Evolutionary conservation across 2,329 filamentous ascomycete genomes (phyloP).

Genomic region (Trichoderma gracile): DNA sequence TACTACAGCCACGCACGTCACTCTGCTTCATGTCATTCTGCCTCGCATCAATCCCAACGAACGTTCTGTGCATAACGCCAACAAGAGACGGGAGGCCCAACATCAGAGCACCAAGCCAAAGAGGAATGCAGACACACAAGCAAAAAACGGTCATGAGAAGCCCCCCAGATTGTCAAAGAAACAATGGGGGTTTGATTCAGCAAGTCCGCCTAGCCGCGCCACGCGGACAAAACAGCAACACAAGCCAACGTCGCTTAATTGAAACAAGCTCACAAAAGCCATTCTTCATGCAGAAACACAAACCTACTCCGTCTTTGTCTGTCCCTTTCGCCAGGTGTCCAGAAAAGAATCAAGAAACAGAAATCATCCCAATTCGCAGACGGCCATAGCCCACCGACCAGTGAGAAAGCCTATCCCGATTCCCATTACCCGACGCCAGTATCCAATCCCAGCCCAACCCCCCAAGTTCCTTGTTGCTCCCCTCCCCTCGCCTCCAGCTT

Average conservation of each 20-base stretch:
- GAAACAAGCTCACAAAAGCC: neutral
- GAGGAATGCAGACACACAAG: neutral
- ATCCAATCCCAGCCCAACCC: slow-evolving; percentile 4
- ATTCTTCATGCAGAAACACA: neutral
- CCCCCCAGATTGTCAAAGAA: neutral
- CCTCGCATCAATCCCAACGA: neutral
- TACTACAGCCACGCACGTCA: slow-evolving; percentile 23
- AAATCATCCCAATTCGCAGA: neutral
- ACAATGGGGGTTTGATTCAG: slow-evolving; percentile 8
- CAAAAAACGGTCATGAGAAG: slow-evolving; percentile 1
- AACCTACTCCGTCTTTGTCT: neutral
- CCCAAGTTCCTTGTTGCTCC: neutral
- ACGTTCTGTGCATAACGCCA: too few relatives aligned
- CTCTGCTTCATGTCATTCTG: neutral
- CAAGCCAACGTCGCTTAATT: slow-evolving; percentile 8
- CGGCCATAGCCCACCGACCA: neutral
- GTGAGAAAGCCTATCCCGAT: slow-evolving; percentile 15
- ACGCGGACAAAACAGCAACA: neutral
- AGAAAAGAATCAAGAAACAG: neutral
- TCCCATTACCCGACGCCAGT: slow-evolving; percentile 15
- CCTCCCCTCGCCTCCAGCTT: slow-evolving; percentile 4
- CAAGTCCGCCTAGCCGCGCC: slow-evolving; percentile 19
- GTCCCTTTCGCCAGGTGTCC: slow-evolving; percentile 4
- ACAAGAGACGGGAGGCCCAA: too few relatives aligned
- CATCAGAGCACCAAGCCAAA: too few relatives aligned